phyloP scores from a whole-genome alignment of 2,329 filamentous ascomycete genomes.

The Pestalotiopsis sp. region DNA sequence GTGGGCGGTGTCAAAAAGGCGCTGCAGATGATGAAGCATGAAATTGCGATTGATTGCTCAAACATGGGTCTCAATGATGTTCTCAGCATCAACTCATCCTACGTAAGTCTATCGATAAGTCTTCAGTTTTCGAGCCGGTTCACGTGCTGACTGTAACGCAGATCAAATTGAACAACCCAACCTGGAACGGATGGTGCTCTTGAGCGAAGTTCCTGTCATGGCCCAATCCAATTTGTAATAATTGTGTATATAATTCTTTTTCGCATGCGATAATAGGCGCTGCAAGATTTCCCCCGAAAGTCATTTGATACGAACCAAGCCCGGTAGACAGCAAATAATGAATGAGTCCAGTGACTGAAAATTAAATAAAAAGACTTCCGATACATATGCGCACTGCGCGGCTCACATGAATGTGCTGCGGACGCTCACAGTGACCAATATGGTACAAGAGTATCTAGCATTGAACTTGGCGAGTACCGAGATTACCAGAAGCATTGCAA shows the following conservation, averaged over 20 bases:
- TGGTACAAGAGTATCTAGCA: too few species aligned
- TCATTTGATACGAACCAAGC: too few species aligned
- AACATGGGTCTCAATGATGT: conserved; percentile 30
- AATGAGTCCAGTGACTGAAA: too few species aligned
- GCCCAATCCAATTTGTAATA: neutral
- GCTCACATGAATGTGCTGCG: neutral
- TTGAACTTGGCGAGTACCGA: too few species aligned
- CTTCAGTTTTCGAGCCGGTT: neutral
- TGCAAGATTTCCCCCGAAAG: neutral
- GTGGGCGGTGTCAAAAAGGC: conserved; percentile 41
- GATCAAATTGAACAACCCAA: neutral
- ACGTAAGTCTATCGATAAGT: conserved; percentile 11
- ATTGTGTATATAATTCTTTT: neutral
- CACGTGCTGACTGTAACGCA: neutral
- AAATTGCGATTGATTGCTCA: conserved; percentile 35
- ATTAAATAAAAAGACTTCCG: too few species aligned
- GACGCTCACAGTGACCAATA: neutral
- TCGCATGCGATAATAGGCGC: neutral
- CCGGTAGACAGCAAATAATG: too few species aligned
- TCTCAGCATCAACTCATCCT: conserved; percentile 22
- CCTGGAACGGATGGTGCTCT: neutral
- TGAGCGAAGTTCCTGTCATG: neutral
- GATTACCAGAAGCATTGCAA: too few species aligned
- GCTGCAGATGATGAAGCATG: conserved; percentile 44
- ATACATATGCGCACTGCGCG: too few species aligned